Evolutionary conservation across 2,329 filamentous ascomycete species (phyloP).

Genomic region (Colletotrichum orbiculare): DNA sequence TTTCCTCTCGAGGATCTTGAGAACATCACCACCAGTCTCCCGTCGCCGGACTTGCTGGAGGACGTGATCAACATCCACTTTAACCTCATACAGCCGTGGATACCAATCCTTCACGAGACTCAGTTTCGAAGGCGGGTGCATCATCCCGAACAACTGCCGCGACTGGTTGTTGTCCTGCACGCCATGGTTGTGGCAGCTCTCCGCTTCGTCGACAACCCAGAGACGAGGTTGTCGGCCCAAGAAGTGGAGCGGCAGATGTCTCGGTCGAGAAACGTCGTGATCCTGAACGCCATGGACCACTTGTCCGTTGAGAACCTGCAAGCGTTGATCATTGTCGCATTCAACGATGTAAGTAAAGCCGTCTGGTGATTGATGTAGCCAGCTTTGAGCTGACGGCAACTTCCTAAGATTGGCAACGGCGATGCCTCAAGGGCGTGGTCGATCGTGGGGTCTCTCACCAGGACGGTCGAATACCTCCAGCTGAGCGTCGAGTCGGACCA

Average conservation of each 20-base stretch:
- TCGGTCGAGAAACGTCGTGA: constrained; percentile 40
- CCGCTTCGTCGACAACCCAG: constrained; percentile 42
- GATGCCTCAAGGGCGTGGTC: constrained; percentile 38
- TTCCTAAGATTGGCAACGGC: constrained; percentile 36
- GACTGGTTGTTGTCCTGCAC: constrained; percentile 48
- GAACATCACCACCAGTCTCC: constrained; percentile 42
- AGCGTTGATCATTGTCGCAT: constrained; percentile 50
- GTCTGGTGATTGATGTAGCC: too few species aligned
- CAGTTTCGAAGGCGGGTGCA: constrained; percentile 43
- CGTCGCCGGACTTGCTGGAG: constrained; percentile 35
- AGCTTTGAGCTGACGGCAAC: not conserved
- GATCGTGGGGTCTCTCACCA: constrained; percentile 36
- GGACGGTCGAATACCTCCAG: constrained; percentile 38
- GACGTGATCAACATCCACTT: constrained; percentile 46
- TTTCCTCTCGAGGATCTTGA: constrained; percentile 39
- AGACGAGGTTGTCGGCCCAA: constrained; percentile 38
- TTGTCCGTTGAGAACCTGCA: constrained; percentile 51
- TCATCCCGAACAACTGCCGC: constrained; percentile 40
- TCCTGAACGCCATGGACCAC: constrained; percentile 46
- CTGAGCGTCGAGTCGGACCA: constrained; percentile 38
- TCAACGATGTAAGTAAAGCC: constrained; percentile 46
- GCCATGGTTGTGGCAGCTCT: constrained; percentile 47
- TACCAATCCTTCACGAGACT: constrained; percentile 50
- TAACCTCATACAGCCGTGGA: constrained; percentile 53
- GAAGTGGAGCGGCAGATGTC: constrained; percentile 33